phyloP scores from a whole-genome alignment of 345 rosid genomes.

The Pugionium cornutum region DNA sequence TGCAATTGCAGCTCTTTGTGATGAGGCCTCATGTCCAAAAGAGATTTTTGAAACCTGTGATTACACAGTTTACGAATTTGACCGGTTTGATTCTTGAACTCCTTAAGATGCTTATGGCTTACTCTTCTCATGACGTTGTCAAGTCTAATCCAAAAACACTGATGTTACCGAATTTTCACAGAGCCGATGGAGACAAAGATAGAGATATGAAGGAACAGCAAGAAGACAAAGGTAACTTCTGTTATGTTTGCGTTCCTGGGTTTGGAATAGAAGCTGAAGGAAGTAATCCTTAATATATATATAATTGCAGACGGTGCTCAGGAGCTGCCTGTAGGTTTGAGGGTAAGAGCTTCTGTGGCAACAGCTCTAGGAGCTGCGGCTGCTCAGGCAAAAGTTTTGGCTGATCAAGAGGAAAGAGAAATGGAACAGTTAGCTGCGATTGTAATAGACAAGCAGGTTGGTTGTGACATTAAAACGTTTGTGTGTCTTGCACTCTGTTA shows the following conservation, averaged over 20 bases:
- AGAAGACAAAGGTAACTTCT: conserved; percentile 31
- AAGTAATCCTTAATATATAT: conserved; percentile 10
- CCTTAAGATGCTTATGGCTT: conserved; percentile 7
- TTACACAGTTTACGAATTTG: conserved; percentile 36
- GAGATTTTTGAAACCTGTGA: conserved; percentile 54
- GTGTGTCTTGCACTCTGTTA: background rate
- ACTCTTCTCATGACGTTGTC: background rate
- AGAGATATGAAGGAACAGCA: conserved; percentile 44
- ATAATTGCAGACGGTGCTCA: conserved; percentile 43
- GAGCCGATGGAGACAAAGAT: conserved; percentile 49
- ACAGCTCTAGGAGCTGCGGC: conserved; percentile 83
- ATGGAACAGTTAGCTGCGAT: conserved; percentile 62
- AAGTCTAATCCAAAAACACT: conserved; percentile 9
- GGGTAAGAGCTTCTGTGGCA: conserved; percentile 71
- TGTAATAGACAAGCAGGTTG: conserved; percentile 73
- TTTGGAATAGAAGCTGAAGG: background rate
- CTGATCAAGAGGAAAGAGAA: conserved; percentile 82
- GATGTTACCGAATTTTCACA: conserved; percentile 34
- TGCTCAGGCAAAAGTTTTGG: conserved; percentile 79
- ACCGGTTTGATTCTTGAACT: conserved; percentile 46
- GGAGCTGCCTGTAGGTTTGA: conserved; percentile 61
- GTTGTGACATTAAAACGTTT: background rate
- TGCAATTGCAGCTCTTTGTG: conserved; percentile 73
- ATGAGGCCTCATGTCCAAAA: conserved; percentile 70
- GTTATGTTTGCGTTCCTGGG: background rate